Evolutionary conservation across 306 rosid species (phyloP).

Genomic region (Glycine latifolia): DNA sequence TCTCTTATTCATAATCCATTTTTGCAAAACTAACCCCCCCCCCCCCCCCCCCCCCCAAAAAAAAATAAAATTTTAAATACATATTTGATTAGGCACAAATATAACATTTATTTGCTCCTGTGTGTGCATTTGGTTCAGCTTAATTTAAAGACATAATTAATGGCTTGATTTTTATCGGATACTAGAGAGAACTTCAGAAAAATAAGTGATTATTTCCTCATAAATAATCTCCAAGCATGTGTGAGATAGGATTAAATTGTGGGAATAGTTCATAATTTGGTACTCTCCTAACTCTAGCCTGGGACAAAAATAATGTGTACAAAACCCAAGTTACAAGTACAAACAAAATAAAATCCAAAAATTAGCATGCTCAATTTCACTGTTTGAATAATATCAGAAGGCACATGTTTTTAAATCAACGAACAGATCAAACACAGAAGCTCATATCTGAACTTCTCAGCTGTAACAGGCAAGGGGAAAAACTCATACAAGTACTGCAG

Average conservation of each 20-base stretch:
- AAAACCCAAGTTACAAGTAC: no score
- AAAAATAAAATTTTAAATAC: background rate
- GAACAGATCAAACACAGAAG: constrained; percentile 36
- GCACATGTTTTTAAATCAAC: constrained; percentile 12
- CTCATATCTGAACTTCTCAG: constrained; percentile 21
- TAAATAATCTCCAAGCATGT: background rate
- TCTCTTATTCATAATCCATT: background rate
- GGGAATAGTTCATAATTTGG: constrained; percentile 28
- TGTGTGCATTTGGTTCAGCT: background rate
- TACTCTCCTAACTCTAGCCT: constrained; percentile 11
- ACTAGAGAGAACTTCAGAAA: background rate
- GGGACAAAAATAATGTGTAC: background rate
- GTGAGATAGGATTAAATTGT: background rate
- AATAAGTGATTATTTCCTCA: background rate
- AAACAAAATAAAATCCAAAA: constrained; percentile 4
- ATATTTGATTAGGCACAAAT: background rate
- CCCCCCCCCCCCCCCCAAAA: background rate
- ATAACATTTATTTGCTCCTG: background rate
- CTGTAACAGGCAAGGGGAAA: constrained; percentile 4
- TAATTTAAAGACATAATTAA: background rate
- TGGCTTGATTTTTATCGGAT: background rate
- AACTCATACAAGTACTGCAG: constrained; percentile 77
- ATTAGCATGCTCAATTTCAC: constrained; percentile 21
- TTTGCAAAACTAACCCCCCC: background rate
- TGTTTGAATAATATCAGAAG: constrained; percentile 21